A percentile compares a stretch with the other conserved stretches of the same genome.
These are phyloP conservation scores for Besnoitia besnoiti DNA, from an alignment of 169 alveolate genomes.

Conservation along the genomic window DNA sequence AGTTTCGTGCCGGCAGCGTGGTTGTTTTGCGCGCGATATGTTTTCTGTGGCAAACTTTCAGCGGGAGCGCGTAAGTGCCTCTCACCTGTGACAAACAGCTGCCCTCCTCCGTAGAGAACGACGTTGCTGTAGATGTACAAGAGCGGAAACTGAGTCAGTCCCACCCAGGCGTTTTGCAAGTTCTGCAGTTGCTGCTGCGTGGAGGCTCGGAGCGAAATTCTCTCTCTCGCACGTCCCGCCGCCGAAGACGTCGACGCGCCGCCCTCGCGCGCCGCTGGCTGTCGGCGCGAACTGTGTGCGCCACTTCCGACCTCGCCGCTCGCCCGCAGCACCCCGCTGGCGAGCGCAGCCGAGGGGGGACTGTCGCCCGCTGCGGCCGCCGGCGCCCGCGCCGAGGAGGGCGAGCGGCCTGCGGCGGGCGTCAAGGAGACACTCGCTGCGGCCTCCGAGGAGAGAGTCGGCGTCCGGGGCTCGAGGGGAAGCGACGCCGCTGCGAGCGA, in stretches of 20 bases:
- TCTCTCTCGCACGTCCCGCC: not conserved
- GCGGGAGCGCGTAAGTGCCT: no score
- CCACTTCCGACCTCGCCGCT: no score
- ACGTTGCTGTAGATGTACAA: constrained; percentile 34
- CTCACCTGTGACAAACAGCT: constrained; percentile 34
- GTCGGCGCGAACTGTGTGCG: no score
- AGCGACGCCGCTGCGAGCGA: not conserved
- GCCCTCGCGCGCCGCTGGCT: no score
- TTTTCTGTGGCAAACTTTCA: no score
- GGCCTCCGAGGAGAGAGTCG: not conserved
- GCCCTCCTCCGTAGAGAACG: not conserved
- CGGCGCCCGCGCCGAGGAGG: not conserved
- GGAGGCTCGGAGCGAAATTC: not conserved
- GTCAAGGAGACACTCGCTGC: not conserved
- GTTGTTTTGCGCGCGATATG: no score
- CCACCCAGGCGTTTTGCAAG: constrained; percentile 7
- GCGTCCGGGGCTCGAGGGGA: not conserved
- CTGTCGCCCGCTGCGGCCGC: not conserved
- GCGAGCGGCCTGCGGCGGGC: not conserved
- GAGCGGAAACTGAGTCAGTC: not conserved
- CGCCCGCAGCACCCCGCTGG: no score
- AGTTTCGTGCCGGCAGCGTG: no score
- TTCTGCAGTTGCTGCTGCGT: not conserved
- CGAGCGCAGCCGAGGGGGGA: not conserved
- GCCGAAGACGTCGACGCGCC: not conserved